These are phyloP conservation scores for Stachybotrys chartarum DNA, from an alignment of 2,329 filamentous ascomycete species.

Conservation along the genomic window DNA sequence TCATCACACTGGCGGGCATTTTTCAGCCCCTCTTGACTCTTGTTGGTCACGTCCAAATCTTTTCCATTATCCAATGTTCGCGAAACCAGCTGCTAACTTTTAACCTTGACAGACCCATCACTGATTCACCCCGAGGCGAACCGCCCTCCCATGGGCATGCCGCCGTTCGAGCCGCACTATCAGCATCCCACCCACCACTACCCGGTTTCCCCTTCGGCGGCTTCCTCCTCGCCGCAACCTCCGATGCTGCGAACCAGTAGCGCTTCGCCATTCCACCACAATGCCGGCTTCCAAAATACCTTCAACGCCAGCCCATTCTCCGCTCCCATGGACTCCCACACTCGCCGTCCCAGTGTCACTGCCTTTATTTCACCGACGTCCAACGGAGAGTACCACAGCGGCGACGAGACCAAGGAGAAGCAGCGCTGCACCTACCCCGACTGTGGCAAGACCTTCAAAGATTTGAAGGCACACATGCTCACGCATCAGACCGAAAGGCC, in stretches of 20 bases:
- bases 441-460: conserved; percentile 82
- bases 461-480: conserved; percentile 88
- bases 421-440: conserved; percentile 74
- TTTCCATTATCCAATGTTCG: conserved; percentile 1
- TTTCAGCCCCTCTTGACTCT: conserved; percentile 10
- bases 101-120: conserved; percentile 40
- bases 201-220: conserved; percentile 58
- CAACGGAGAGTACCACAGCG: conserved; percentile 51
- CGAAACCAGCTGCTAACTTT: conserved; percentile 25
- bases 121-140: conserved; percentile 49
- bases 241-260: conserved; percentile 44
- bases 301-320: conserved; percentile 48
- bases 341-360: conserved; percentile 58
- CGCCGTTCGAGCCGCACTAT: conserved; percentile 40
- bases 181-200: conserved; percentile 39
- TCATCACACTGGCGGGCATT: conserved; percentile 13
- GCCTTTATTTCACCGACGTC: conserved; percentile 60
- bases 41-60: conserved; percentile 3
- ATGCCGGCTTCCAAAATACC: conserved; percentile 42
- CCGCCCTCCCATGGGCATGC: conserved; percentile 36
- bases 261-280: conserved; percentile 61
- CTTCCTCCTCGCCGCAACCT: conserved; percentile 42
- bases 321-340: conserved; percentile 34
- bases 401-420: conserved; percentile 59
- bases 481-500: conserved; percentile 87